Evolutionary conservation across 495 filamentous ascomycete genomes (phyloP).

Genomic region (Penicillium paxilli): DNA sequence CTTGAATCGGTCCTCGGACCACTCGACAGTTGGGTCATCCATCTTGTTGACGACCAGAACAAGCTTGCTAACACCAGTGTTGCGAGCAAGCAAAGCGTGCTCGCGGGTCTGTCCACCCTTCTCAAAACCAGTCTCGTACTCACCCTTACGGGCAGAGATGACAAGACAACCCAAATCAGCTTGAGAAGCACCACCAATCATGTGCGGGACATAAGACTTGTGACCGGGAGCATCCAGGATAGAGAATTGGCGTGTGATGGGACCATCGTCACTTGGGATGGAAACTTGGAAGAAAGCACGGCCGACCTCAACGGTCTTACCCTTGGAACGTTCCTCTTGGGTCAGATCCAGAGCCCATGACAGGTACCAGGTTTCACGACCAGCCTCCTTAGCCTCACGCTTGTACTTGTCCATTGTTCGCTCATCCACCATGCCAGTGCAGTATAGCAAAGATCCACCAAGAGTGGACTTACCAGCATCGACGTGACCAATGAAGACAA

Average conservation of each 20-base stretch:
- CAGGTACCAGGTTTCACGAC: constrained; percentile 97
- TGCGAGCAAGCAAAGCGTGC: constrained; percentile 95
- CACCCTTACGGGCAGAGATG: constrained; percentile 95
- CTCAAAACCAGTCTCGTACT: constrained; percentile 99
- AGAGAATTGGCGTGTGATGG: constrained; percentile 63
- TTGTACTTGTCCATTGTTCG: constrained; percentile 98
- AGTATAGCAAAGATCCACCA: constrained; percentile 87
- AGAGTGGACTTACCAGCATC: constrained; percentile 97
- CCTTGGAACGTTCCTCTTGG: constrained; percentile 93
- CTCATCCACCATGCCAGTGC: constrained; percentile 98
- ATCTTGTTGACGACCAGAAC: constrained; percentile 97
- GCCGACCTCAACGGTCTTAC: constrained; percentile 97
- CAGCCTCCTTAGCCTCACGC: constrained; percentile 90
- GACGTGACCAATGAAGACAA: constrained; percentile 98
- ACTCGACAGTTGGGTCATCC: constrained; percentile 95
- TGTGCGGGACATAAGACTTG: constrained; percentile 93
- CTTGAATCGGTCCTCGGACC: constrained; percentile 86
- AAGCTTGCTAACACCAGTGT: constrained; percentile 95
- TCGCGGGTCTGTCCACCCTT: constrained; percentile 97
- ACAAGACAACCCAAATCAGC: constrained; percentile 95
- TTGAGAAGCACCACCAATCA: constrained; percentile 96
- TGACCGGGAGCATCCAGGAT: constrained; percentile 96
- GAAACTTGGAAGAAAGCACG: constrained; percentile 93
- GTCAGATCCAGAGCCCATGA: constrained; percentile 98
- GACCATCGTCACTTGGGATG: constrained; percentile 56